Percentiles rank a stretch among this genome's conserved stretches.
These are phyloP conservation scores for Paradendryphiella salina DNA, from an alignment of 2,329 filamentous ascomycete species.

Conservation along the genomic window DNA sequence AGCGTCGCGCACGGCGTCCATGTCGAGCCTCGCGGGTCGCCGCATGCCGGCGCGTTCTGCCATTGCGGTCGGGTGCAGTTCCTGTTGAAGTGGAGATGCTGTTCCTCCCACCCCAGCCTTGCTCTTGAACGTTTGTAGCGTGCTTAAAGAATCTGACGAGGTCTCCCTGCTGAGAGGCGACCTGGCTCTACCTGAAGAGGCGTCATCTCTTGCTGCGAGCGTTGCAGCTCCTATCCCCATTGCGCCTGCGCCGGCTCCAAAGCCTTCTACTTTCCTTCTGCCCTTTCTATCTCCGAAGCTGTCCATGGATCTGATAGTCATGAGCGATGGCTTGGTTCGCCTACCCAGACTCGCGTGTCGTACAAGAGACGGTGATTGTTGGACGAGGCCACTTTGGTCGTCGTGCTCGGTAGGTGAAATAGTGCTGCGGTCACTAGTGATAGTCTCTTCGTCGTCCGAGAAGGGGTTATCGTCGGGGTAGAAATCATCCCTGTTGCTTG, in stretches of 20 bases:
- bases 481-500: conserved; percentile 47
- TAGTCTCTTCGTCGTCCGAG: conserved; percentile 47
- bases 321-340: conserved; percentile 53
- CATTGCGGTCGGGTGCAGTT: conserved; percentile 37
- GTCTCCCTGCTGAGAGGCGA: conserved; percentile 37
- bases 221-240: conserved; percentile 32
- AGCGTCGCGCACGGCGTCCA: conserved; percentile 77
- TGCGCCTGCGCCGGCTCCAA: conserved; percentile 22
- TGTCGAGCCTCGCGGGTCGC: conserved; percentile 73
- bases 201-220: conserved; percentile 32
- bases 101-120: conserved; percentile 25
- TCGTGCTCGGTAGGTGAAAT: conserved; percentile 41
- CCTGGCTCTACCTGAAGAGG: conserved; percentile 26
- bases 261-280: conserved; percentile 26
- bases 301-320: conserved; percentile 53
- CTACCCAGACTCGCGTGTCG: conserved; percentile 55
- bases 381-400: conserved; percentile 47
- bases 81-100: conserved; percentile 30
- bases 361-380: conserved; percentile 34
- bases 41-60: conserved; percentile 49
- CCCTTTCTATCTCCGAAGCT: conserved; percentile 32
- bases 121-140: conserved; percentile 25
- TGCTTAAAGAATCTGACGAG: conserved; percentile 43
- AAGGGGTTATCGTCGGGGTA: conserved; percentile 46
- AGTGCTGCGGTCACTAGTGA: conserved; percentile 37